Conservation (phyloP, 1,284 basidiomycete species). For the Trichosporon ovoides region DNA sequence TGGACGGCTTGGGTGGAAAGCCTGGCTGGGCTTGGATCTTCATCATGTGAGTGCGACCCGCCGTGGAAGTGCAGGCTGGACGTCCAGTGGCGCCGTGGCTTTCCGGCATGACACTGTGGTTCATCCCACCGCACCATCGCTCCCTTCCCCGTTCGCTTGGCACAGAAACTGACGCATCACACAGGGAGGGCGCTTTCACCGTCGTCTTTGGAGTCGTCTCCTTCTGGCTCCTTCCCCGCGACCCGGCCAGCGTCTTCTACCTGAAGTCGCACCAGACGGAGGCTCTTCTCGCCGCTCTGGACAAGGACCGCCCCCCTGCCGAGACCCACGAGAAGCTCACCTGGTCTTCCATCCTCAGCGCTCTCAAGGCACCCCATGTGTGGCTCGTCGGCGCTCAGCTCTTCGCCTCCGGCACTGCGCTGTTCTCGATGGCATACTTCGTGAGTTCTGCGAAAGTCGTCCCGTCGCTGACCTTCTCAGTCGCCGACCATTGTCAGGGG, state of each 20-base stretch:
- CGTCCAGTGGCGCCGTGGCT: background rate
- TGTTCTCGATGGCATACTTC: constrained; percentile 56
- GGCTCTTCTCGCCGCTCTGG: constrained; percentile 41
- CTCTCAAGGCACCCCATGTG: constrained; percentile 21
- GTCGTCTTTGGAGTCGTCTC: constrained; percentile 51
- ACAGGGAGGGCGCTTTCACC: constrained; percentile 48
- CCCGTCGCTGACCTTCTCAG: too few relatives aligned
- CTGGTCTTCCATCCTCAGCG: constrained; percentile 50
- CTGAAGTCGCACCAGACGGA: constrained; percentile 51
- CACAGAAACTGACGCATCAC: background rate
- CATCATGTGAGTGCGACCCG: constrained; percentile 45
- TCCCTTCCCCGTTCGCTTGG: too few relatives aligned
- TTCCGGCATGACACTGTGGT: too few relatives aligned
- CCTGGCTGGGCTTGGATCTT: constrained; percentile 56
- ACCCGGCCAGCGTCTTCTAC: constrained; percentile 46
- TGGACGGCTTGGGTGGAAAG: constrained; percentile 47
- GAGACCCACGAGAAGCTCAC: constrained; percentile 51
- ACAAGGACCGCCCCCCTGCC: constrained; percentile 19
- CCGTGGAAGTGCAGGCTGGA: background rate
- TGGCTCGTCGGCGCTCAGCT: constrained; percentile 28
- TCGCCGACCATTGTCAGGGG: constrained; percentile 51
- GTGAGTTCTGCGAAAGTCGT: background rate
- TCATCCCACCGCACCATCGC: too few relatives aligned
- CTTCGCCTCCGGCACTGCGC: constrained; percentile 46
- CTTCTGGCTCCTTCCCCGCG: constrained; percentile 52